Evolutionary conservation across 1,284 basidiomycete genomes (phyloP), one percentile per base, ranked within the genome.

Genomic region (Agroathelia rolfsii): DNA sequence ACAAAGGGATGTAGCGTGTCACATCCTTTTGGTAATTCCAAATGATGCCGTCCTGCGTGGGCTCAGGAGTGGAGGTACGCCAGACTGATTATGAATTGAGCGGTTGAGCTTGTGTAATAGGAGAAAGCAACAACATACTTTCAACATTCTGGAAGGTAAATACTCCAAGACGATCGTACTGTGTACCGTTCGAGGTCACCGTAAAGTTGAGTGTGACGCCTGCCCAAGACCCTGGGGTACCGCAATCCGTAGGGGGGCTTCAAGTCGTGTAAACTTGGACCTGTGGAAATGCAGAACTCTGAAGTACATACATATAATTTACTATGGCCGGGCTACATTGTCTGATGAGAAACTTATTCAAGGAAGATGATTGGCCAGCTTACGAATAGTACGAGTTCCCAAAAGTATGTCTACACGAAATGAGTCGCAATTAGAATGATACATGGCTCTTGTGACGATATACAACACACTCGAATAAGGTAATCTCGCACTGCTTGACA

Each of bases 1-100:
- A 85, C 18, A 84, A 62, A 3, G 78, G 79, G 4, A 65, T 69
- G 41, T 76, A 86, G 22, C 72, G 70, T 7, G 80, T 79, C 16
- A 77, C 78, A 43, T 85, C 83, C 48, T 85, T 86, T 45, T 72
- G 52, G 44, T 79, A 76, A 0, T 79, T 83, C 82, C 81, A 86
- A 32, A 83, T 73, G 40, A 85, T 83, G 3, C 82, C 82, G 31
- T 72, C 64, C 9, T 46, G 39, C 0, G 74, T 78, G 1, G 82
- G 82, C 48, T 86, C 82, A 0, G 82, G 76, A 10, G 82, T 86
- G 0, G 80, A 83, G 13, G 78, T 84, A 22, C 82, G 64, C 82
- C 82, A 84, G 32, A 86, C 78, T 62, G 29, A n/a, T n/a, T 26
- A 9, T 12, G 21, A n/a, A 37, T 25, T 12, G 35, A 39, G 18